phyloP scores from a whole-genome alignment of 352 stramenopile species.

The Peronosclerospora sorghi region DNA sequence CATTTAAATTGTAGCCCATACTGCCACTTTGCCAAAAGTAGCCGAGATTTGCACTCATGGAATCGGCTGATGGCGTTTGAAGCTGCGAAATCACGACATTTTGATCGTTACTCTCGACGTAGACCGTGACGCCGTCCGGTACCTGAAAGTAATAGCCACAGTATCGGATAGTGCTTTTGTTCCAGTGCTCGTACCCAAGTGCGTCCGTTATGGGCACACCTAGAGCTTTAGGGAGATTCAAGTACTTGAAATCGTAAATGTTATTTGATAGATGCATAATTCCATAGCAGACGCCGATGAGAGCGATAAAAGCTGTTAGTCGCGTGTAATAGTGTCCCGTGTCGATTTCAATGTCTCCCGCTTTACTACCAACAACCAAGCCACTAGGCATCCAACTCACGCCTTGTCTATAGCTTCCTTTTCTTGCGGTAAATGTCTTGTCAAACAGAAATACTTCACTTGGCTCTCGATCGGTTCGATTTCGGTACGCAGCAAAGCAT shows the following conservation, averaged over 20 bases:
- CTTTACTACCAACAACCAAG: conserved; percentile 65
- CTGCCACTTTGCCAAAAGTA: conserved; percentile 65
- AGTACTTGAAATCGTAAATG: conserved; percentile 49
- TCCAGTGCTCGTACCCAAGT: conserved; percentile 40
- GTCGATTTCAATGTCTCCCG: conserved; percentile 78
- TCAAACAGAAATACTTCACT: conserved; percentile 84
- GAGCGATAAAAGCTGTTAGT: conserved; percentile 46
- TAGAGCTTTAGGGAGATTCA: conserved; percentile 20
- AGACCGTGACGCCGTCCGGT: conserved; percentile 34
- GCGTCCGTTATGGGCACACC: conserved; percentile 23
- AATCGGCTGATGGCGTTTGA: conserved; percentile 26
- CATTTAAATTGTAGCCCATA: conserved; percentile 40
- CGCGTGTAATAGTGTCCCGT: conserved; percentile 82
- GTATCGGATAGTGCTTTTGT: conserved; percentile 27
- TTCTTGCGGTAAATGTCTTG: conserved; percentile 64
- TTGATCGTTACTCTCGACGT: conserved; percentile 26
- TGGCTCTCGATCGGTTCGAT: conserved; percentile 60
- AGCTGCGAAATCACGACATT: conserved; percentile 44
- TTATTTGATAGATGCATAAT: conserved; percentile 48
- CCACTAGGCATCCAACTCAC: conserved; percentile 84
- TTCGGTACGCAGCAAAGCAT: conserved; percentile 72
- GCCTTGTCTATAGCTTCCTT: conserved; percentile 73
- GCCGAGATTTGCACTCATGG: conserved; percentile 36
- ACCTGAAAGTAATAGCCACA: conserved; percentile 69
- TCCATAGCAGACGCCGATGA: conserved; percentile 53